Evolutionary conservation across 352 stramenopile species (phyloP).

Genomic region (Ophiocytium majus): DNA sequence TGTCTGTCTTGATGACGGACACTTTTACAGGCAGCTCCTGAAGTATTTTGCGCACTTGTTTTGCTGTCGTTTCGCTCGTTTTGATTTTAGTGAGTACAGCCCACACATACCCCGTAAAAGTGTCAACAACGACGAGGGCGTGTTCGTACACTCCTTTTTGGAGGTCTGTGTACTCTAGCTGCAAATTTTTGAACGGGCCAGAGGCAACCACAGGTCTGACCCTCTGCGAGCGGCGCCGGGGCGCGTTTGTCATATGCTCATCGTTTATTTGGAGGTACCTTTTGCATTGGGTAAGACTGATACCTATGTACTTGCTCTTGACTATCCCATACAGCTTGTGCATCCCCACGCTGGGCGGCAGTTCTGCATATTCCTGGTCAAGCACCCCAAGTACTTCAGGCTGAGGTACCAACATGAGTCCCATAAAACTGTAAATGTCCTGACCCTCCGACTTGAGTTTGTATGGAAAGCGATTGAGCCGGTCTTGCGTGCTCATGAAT

Average conservation of each 20-base stretch:
- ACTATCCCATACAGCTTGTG: neutral
- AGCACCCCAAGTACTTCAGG: neutral
- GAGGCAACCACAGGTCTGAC: neutral
- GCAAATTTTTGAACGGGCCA: neutral
- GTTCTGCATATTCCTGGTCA: neutral
- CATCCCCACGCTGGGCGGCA: neutral
- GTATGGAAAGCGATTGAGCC: neutral
- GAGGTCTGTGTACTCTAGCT: neutral
- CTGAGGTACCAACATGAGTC: neutral
- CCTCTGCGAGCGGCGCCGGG: neutral
- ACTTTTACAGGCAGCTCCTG: neutral
- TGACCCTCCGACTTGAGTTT: neutral
- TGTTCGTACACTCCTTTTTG: neutral
- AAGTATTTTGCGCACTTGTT: neutral
- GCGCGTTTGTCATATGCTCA: neutral
- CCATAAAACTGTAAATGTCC: neutral
- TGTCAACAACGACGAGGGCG: neutral
- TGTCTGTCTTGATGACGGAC: neutral
- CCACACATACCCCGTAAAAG: neutral
- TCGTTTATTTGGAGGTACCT: neutral
- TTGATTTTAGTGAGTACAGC: neutral
- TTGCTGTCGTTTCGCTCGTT: neutral
- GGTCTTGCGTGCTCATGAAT: neutral
- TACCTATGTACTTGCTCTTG: neutral
- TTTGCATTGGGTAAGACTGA: neutral